These are phyloP conservation scores for Colletotrichum aenigma DNA, from an alignment of 2,329 filamentous ascomycete genomes.

Conservation along the genomic window DNA sequence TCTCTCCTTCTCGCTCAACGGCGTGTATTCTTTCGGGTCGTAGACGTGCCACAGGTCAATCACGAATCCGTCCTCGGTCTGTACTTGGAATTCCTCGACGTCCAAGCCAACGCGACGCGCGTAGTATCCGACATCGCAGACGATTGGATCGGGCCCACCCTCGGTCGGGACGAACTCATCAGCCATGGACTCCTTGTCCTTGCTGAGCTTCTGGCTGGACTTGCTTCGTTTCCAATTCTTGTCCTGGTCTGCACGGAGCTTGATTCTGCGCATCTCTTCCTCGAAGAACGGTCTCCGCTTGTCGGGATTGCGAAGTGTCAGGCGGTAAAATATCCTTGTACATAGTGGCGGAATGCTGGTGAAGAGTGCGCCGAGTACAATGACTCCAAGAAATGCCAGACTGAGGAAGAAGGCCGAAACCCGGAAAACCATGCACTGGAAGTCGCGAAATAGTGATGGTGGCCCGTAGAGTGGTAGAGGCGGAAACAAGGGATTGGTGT, in stretches of 20 bases:
- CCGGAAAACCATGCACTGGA: slow-evolving; percentile 71
- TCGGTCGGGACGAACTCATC: slow-evolving; percentile 76
- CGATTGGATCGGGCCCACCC: slow-evolving; percentile 78
- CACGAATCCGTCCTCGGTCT: slow-evolving; percentile 93
- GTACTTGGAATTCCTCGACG: slow-evolving; percentile 80
- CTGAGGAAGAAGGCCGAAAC: slow-evolving; percentile 77
- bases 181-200: slow-evolving; percentile 46
- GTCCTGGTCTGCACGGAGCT: slow-evolving; percentile 60
- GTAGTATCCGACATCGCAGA: slow-evolving; percentile 85
- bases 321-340: slow-evolving; percentile 51
- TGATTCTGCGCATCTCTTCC: slow-evolving; percentile 69
- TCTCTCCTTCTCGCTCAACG: slow-evolving; percentile 52
- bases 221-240: slow-evolving; percentile 63
- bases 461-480: slow-evolving; percentile 83
- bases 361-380: slow-evolving; percentile 76
- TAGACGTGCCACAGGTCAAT: slow-evolving; percentile 90
- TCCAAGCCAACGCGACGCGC: slow-evolving; percentile 87
- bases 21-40: slow-evolving; percentile 75
- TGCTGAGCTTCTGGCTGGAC: slow-evolving; percentile 36
- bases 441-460: slow-evolving; percentile 65
- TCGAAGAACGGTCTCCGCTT: slow-evolving; percentile 69
- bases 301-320: slow-evolving; percentile 66
- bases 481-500: slow-evolving; percentile 83
- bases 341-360: slow-evolving; percentile 64
- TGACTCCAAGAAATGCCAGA: slow-evolving; percentile 74